Percentiles rank a stretch among this genome's conserved stretches.
phyloP scores from a whole-genome alignment of 2,329 filamentous ascomycete species.

The Dothidotthia symphoricarpi region DNA sequence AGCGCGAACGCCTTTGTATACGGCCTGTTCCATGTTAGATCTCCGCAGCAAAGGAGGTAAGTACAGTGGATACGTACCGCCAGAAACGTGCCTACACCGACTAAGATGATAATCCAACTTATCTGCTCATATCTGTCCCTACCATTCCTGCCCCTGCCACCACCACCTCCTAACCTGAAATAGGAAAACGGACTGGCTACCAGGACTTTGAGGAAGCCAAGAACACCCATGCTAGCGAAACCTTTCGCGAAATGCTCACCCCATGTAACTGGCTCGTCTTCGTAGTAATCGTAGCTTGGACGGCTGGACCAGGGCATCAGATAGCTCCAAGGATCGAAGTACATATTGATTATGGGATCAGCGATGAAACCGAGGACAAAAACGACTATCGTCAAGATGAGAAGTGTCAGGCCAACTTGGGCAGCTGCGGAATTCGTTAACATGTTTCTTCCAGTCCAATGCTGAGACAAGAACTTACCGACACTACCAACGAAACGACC shows the following conservation, averaged over 20 bases:
- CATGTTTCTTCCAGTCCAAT: not conserved
- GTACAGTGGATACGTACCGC: constrained; percentile 55
- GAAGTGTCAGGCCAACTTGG: constrained; percentile 68
- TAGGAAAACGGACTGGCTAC: constrained; percentile 74
- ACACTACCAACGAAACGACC: constrained; percentile 58
- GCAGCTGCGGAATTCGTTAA: constrained; percentile 44
- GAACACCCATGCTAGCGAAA: constrained; percentile 79
- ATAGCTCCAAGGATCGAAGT: constrained; percentile 66
- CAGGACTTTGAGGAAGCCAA: constrained; percentile 81
- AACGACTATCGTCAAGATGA: constrained; percentile 68
- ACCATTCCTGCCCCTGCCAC: constrained; percentile 60
- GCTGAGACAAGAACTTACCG: constrained; percentile 30
- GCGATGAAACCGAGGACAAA: constrained; percentile 88
- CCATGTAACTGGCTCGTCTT: constrained; percentile 60
- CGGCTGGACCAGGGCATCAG: constrained; percentile 37
- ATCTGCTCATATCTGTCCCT: constrained; percentile 75
- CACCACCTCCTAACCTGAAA: constrained; percentile 62
- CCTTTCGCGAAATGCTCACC: constrained; percentile 83
- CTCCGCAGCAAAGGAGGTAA: constrained; percentile 6
- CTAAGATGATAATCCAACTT: constrained; percentile 73
- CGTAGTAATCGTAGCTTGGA: constrained; percentile 23
- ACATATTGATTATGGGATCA: constrained; percentile 87
- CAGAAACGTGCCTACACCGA: constrained; percentile 78
- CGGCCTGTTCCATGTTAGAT: constrained; percentile 52
- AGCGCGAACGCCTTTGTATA: constrained; percentile 77